phyloP scores from a whole-genome alignment of 1,139 yeast genomes.

The Suhomyces choctaworum region DNA sequence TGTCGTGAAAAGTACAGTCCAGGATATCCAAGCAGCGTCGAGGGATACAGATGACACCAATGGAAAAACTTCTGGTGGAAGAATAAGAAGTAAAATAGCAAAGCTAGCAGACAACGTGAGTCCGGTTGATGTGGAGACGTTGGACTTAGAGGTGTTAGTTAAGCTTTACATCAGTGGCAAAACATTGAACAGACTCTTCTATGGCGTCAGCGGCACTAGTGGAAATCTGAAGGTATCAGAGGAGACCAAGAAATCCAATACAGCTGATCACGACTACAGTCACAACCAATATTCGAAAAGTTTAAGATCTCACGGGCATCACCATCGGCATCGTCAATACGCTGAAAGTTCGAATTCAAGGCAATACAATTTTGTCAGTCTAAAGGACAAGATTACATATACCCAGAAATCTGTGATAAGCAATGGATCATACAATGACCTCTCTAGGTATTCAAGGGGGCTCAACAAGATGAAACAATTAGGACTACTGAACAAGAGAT shows the following conservation, averaged over 20 bases:
- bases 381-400: conserved; percentile 36
- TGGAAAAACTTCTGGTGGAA: conserved; percentile 26
- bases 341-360: conserved; percentile 2
- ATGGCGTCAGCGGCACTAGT: conserved; percentile 22
- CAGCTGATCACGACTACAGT: conserved; percentile 7
- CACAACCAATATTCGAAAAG: conserved; percentile 12
- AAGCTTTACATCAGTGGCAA: conserved; percentile 37
- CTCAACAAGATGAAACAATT: conserved; percentile 39
- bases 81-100: conserved; percentile 38
- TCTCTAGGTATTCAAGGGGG: conserved; percentile 36
- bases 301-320: conserved; percentile 13
- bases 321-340: conserved; percentile 10
- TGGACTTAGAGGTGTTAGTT: conserved; percentile 40
- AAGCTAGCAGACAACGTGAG: conserved; percentile 38
- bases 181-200: conserved; percentile 38
- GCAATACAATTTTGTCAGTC: conserved; percentile 36
- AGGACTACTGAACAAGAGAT: conserved; percentile 32
- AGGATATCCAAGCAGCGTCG: conserved; percentile 48
- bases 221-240: conserved; percentile 4
- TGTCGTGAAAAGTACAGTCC: conserved; percentile 72
- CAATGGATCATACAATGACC: conserved; percentile 20
- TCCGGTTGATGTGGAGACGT: conserved; percentile 47
- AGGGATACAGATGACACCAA: conserved; percentile 29
- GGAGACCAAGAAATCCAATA: not conserved
- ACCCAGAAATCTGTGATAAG: conserved; percentile 20